Base-by-base conservation (phyloP, 78 protist species). In the Parvularia atlantis region DNA sequence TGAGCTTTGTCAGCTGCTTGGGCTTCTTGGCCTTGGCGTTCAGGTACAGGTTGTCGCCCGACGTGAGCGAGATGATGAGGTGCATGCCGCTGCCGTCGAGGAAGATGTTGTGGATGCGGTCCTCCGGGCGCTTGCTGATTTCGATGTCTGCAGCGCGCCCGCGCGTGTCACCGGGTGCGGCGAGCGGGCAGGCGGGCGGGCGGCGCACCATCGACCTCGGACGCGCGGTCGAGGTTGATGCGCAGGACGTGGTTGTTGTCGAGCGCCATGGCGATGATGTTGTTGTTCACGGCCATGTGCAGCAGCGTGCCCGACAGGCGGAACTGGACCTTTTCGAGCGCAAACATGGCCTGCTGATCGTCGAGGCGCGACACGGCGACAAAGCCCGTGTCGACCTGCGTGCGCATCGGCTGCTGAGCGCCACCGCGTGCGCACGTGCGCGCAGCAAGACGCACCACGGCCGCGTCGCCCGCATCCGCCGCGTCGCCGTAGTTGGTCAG, bases 1-100 rank as follows among this genome's bases (percentile, higher is more conserved):
- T 57, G 64, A 72, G 35, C 31, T 72, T 53, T 10, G 70, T 33
- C 44, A 71, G 58, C 39, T 0, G 19, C 57, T 78, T 76, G 31
- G 81, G 79, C 75, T 87, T 83, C 50, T 71, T 60, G 56, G 43
- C 39, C 16, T 41, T 10, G 24, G 57, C n/a, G 53, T 82, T 72
- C 7, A 83, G 50, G 72, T 87, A 83, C 36, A 57, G 76, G 22
- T 80, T 72, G 19, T 83, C 88, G 10, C 81, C 89, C 35, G 43
- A 69, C 0, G 10, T 28, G 82, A 79, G 69, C 13, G 79, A 77
- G 41, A 83, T 62, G 22, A 87, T 20, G n/a, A 83, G 16, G 63
- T 87, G 88, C 11, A 39, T n/a, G 31, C 92, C 88, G 17, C 81
- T 65, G 11, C 89, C 89, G 37, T 87, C 88, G 16, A 83, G 24